Conservation (phyloP, 2,329 filamentous ascomycete genomes). For the Cercospora brassicicola region DNA sequence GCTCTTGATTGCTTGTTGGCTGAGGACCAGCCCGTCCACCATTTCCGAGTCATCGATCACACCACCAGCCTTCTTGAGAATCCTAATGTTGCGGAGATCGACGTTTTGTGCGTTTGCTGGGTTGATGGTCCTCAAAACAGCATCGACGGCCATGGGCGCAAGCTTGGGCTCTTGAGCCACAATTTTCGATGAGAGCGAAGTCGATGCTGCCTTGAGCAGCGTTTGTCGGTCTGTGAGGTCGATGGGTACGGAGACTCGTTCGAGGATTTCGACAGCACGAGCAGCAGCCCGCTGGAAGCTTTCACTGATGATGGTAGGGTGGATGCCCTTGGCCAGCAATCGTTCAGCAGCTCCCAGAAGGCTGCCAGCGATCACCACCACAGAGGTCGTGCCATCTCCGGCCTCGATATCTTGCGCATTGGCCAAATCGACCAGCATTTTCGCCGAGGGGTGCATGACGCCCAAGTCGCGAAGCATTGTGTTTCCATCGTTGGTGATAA, state of each 20-base stretch:
- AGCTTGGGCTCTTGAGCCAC: conserved; percentile 96
- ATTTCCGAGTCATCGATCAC: conserved; percentile 99
- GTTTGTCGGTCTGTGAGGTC: conserved; percentile 82
- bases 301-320: conserved; percentile 96
- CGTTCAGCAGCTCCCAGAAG: conserved; percentile 90
- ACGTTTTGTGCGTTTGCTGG: conserved; percentile 94
- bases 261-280: conserved; percentile 83
- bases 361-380: conserved; percentile 96
- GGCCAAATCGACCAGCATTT: conserved; percentile 97
- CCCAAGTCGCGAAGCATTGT: conserved; percentile 99
- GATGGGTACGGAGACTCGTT: conserved; percentile 94
- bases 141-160: conserved; percentile 97
- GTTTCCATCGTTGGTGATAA: conserved; percentile 99
- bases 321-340: conserved; percentile 85
- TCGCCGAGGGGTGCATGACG: conserved; percentile 98
- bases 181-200: conserved; percentile 96
- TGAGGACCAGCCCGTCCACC: conserved; percentile 88
- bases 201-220: conserved; percentile 93
- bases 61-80: conserved; percentile 95
- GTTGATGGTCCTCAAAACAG: conserved; percentile 93
- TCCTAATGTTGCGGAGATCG: conserved; percentile 92
- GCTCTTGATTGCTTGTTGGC: conserved; percentile 90
- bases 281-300: conserved; percentile 92
- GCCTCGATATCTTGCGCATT: conserved; percentile 98
- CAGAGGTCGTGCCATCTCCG: conserved; percentile 95